Conservation (phyloP, 2,329 filamentous ascomycete species). For the Fonsecaea monophora region DNA sequence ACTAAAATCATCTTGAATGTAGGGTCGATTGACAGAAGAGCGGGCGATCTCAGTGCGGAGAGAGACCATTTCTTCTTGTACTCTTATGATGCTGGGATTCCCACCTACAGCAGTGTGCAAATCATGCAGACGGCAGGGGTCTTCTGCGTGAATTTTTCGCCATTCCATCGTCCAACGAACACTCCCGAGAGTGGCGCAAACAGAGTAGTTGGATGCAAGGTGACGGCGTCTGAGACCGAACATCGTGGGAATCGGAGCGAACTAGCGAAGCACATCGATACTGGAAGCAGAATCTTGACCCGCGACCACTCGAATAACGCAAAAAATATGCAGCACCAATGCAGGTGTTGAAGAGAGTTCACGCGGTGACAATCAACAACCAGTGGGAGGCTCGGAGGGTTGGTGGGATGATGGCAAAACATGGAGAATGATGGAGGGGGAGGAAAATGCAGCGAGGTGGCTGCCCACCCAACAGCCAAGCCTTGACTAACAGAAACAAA, state of each 20-base stretch:
- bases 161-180: not conserved
- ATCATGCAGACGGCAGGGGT: not conserved
- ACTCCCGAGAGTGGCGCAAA: not conserved
- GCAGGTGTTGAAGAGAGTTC: slow-evolving; percentile 4
- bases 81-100: not conserved
- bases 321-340: slow-evolving; percentile 2
- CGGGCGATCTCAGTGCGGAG: not conserved
- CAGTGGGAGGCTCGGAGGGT: not conserved
- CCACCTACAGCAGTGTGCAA: not conserved
- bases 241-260: slow-evolving; percentile 16
- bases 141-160: not conserved
- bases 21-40: not conserved
- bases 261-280: not conserved
- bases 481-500: slow-evolving; percentile 1
- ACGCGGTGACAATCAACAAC: not conserved
- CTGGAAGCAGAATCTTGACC: slow-evolving; percentile 2
- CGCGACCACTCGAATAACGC: not conserved
- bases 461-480: slow-evolving; percentile 1
- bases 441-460: not conserved
- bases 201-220: not conserved
- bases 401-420: slow-evolving; percentile 3
- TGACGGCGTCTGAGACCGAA: slow-evolving; percentile 1
- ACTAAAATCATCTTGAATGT: not conserved
- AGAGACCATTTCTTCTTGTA: slow-evolving; percentile 3
- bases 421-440: slow-evolving; percentile 8